Evolutionary conservation across 305 asterid species (phyloP).

Genomic region (Solanum hybrid): DNA sequence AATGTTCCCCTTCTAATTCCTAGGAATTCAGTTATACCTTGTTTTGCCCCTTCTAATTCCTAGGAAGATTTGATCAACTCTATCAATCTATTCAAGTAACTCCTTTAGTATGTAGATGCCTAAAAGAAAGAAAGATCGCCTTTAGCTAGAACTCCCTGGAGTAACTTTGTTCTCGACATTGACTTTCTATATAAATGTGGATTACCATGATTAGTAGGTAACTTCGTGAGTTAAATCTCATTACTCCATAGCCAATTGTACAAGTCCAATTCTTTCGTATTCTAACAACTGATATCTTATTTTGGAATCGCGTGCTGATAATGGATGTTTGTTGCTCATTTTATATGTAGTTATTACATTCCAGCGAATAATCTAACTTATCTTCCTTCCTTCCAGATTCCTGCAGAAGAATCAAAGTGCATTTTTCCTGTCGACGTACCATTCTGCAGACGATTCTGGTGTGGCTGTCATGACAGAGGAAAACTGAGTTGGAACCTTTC

Average conservation of each 20-base stretch:
- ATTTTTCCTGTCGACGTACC: constrained; percentile 32
- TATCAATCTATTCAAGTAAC: background rate
- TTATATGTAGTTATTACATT: background rate
- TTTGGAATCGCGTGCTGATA: background rate
- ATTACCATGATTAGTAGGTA: background rate
- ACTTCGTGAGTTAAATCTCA: background rate
- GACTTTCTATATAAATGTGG: background rate
- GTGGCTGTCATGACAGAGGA: constrained; percentile 20
- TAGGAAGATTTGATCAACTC: background rate
- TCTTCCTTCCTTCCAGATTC: constrained; percentile 30
- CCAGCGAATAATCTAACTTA: background rate
- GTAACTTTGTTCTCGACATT: background rate
- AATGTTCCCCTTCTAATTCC: background rate
- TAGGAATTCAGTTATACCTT: background rate
- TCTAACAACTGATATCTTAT: background rate
- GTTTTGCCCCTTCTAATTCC: background rate
- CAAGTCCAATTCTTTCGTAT: background rate
- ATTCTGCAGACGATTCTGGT: constrained; percentile 13
- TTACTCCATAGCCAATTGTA: background rate
- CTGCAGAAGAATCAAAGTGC: constrained; percentile 48
- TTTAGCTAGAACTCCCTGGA: background rate
- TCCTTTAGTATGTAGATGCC: background rate
- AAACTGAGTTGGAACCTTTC: constrained; percentile 7
- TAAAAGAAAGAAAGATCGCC: background rate
- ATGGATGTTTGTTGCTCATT: background rate